phyloP scores from a whole-genome alignment of 2,329 filamentous ascomycete genomes.

The Lachnellula arida region DNA sequence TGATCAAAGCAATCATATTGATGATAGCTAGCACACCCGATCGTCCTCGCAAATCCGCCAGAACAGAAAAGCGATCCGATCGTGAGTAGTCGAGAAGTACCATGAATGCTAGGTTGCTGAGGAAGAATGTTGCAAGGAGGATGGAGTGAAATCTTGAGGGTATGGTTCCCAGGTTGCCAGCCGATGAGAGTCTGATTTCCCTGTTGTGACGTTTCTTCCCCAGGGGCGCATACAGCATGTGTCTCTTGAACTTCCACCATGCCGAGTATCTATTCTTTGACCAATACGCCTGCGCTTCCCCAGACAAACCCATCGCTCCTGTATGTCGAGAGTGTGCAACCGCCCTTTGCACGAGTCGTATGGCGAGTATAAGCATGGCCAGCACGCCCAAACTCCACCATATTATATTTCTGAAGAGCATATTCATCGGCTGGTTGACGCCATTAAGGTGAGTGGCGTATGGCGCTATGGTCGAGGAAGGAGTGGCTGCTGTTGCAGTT shows the following conservation, averaged over 20 bases:
- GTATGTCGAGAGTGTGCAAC: constrained; percentile 56
- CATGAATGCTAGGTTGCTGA: constrained; percentile 60
- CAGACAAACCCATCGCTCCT: constrained; percentile 50
- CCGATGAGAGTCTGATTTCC: constrained; percentile 58
- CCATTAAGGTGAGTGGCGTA: constrained; percentile 54
- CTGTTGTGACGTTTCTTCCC: constrained; percentile 63
- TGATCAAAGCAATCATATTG: constrained; percentile 87
- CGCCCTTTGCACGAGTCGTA: constrained; percentile 50
- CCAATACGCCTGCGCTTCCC: constrained; percentile 55
- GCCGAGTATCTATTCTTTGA: constrained; percentile 47
- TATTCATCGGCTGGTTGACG: constrained; percentile 55
- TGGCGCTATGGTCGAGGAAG: constrained; percentile 48
- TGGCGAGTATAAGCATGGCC: constrained; percentile 47
- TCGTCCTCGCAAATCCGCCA: constrained; percentile 80
- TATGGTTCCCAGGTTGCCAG: constrained; percentile 57
- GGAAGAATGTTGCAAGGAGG: constrained; percentile 52
- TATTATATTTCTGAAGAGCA: constrained; percentile 51
- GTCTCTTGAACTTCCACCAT: constrained; percentile 58
- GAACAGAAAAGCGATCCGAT: constrained; percentile 56
- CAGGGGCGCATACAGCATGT: constrained; percentile 59
- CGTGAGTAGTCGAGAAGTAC: constrained; percentile 56
- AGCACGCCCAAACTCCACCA: constrained; percentile 59
- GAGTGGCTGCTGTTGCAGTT: constrained; percentile 10
- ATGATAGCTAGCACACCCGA: constrained; percentile 78
- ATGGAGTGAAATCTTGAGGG: constrained; percentile 60